These are phyloP conservation scores for Globisporangium polare DNA, from an alignment of 352 stramenopile species.

Conservation along the genomic window DNA sequence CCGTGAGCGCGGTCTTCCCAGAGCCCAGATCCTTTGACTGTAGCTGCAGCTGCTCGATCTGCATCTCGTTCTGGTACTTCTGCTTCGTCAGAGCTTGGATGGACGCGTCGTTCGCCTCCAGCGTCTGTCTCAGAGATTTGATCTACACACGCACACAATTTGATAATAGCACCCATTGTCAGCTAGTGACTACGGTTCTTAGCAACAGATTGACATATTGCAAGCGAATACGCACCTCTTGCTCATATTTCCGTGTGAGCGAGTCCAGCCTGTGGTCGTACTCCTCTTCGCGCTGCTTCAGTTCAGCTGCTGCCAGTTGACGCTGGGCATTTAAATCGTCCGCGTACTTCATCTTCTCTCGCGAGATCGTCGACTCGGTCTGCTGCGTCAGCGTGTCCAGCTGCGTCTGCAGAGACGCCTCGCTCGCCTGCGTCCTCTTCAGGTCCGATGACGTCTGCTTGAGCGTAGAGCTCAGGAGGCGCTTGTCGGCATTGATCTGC, in stretches of 20 bases:
- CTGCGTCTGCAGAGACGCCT: slow-evolving; percentile 41
- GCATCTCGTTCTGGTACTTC: slow-evolving; percentile 78
- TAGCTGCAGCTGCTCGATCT: slow-evolving; percentile 63
- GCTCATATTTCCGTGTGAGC: slow-evolving; percentile 51
- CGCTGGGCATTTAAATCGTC: slow-evolving; percentile 59
- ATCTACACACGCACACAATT: slow-evolving; percentile 28
- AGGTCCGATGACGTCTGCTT: slow-evolving; percentile 45
- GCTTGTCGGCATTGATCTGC: slow-evolving; percentile 68
- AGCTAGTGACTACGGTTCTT: background rate
- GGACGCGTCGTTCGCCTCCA: slow-evolving; percentile 44
- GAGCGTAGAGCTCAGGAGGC: slow-evolving; percentile 31
- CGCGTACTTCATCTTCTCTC: slow-evolving; percentile 65
- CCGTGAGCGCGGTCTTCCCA: slow-evolving; percentile 30
- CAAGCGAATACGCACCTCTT: slow-evolving; percentile 64
- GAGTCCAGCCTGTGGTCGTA: slow-evolving; percentile 65
- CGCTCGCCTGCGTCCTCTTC: slow-evolving; percentile 33
- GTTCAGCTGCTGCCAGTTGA: slow-evolving; percentile 29
- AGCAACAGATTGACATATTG: background rate
- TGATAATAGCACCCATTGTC: background rate
- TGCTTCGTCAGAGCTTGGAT: slow-evolving; percentile 59
- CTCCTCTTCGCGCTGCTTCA: slow-evolving; percentile 64
- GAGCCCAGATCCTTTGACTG: slow-evolving; percentile 59
- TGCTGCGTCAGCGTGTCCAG: slow-evolving; percentile 50
- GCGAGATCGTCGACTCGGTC: slow-evolving; percentile 49
- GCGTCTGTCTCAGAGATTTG: slow-evolving; percentile 32